A percentile compares a stretch with the other conserved stretches of the same genome.
Conservation (phyloP, 345 rosid species). For the Trapa incisa region DNA sequence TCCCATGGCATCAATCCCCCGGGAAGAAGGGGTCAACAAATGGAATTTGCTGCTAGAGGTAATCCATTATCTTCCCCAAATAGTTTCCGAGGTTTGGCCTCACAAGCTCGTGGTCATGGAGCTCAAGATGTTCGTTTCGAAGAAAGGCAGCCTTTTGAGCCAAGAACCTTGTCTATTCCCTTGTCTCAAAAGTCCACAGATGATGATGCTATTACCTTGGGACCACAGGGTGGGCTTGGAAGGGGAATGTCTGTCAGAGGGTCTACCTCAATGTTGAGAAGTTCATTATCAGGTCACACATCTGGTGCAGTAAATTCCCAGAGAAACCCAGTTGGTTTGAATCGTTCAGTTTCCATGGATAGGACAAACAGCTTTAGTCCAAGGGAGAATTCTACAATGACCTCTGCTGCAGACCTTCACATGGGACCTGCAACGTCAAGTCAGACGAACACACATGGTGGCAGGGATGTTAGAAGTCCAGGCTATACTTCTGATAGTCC, state of each 20-base stretch:
- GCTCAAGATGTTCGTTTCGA: constrained; percentile 68
- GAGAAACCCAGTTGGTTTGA: constrained; percentile 41
- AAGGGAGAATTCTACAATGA: constrained; percentile 34
- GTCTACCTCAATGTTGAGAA: constrained; percentile 22
- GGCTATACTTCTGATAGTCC: constrained; percentile 46
- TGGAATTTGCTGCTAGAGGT: constrained; percentile 73
- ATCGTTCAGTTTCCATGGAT: constrained; percentile 45
- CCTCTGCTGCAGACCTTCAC: constrained; percentile 40
- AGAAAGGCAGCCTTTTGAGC: constrained; percentile 66
- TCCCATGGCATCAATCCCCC: constrained; percentile 50
- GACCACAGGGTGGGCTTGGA: constrained; percentile 97
- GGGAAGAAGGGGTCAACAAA: constrained; percentile 41
- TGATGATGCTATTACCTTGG: constrained; percentile 75
- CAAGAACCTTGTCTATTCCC: constrained; percentile 58
- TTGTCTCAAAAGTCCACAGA: constrained; percentile 60
- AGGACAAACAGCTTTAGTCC: constrained; percentile 20
- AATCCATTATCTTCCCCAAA: constrained; percentile 53
- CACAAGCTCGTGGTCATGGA: constrained; percentile 50
- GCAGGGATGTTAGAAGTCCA: constrained; percentile 33
- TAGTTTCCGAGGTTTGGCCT: constrained; percentile 49
- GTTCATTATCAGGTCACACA: constrained; percentile 33
- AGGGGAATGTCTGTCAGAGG: constrained; percentile 81
- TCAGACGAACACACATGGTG: constrained; percentile 34
- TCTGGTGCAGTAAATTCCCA: constrained; percentile 39
- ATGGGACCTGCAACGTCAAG: constrained; percentile 35